Evolutionary conservation across 495 filamentous ascomycete genomes (phyloP).

Genomic region (Penicillium ucsense): DNA sequence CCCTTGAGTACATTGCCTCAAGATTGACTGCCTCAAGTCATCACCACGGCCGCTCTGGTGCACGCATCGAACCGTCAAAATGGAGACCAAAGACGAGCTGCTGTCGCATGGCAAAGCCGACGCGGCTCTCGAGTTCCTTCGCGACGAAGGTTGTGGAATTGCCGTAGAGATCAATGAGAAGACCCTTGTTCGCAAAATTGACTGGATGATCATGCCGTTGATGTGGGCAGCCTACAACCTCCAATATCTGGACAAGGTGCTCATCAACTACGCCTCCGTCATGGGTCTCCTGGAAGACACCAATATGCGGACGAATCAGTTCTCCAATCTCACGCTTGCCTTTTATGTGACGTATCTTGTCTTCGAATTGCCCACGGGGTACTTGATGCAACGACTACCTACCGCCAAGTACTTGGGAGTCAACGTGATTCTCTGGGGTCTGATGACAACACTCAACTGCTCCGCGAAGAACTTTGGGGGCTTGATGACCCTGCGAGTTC

Average conservation of each 20-base stretch:
- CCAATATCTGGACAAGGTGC: constrained; percentile 59
- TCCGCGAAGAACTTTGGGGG: constrained; percentile 40
- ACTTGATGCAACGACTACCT: constrained; percentile 35
- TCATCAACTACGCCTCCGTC: constrained; percentile 49
- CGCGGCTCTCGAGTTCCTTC: constrained; percentile 21
- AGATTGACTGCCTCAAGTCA: too few species aligned
- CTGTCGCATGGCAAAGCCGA: constrained; percentile 14
- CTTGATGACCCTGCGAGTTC: constrained; percentile 42
- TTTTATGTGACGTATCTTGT: constrained; percentile 45
- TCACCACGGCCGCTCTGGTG: too few species aligned
- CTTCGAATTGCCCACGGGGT: constrained; percentile 28
- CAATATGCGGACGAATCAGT: constrained; percentile 43
- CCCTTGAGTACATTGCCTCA: too few species aligned
- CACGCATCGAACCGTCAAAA: constrained; percentile 3
- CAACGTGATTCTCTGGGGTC: constrained; percentile 48
- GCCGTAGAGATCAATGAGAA: constrained; percentile 22
- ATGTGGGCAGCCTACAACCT: constrained; percentile 46
- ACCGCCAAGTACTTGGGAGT: constrained; percentile 40
- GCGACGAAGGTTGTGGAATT: constrained; percentile 5
- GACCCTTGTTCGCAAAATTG: constrained; percentile 28
- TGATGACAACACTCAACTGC: constrained; percentile 50
- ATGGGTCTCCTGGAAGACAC: constrained; percentile 46
- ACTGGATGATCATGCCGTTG: constrained; percentile 33
- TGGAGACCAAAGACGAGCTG: constrained; percentile 9
- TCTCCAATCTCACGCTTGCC: constrained; percentile 41